Conservation (phyloP, 768 basidiomycete genomes). For the Auriscalpium microsporum region DNA sequence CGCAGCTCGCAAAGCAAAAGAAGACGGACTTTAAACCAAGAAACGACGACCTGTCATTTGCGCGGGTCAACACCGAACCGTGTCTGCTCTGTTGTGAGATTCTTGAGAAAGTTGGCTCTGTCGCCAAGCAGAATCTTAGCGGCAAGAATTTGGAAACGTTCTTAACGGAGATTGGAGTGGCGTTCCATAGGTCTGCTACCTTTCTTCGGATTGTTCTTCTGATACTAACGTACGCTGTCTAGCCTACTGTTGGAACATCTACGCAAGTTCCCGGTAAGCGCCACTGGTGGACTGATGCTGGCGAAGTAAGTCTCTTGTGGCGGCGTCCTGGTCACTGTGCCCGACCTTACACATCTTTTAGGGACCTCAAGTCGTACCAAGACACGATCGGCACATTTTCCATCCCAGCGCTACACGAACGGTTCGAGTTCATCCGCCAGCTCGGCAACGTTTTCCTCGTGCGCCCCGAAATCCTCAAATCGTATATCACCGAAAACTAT, state of each 20-base stretch:
- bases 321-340: not conserved
- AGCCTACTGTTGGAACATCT: conserved; percentile 91
- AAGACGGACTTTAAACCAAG: conserved; percentile 94
- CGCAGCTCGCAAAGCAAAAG: conserved; percentile 85
- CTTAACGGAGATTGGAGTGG: conserved; percentile 87
- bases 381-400: conserved; percentile 79
- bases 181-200: conserved; percentile 72
- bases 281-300: conserved; percentile 94
- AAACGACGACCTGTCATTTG: conserved; percentile 93
- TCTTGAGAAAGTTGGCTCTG: conserved; percentile 74
- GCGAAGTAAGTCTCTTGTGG: conserved; percentile 64
- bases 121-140: conserved; percentile 65
- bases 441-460: conserved; percentile 97
- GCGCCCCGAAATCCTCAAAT: conserved; percentile 87
- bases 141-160: conserved; percentile 93
- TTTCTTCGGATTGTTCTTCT: not conserved
- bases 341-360: conserved; percentile 23
- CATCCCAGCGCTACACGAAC: conserved; percentile 79
- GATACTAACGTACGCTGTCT: not conserved
- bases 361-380: conserved; percentile 95
- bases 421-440: conserved; percentile 96
- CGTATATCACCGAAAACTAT: conserved; percentile 91
- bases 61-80: conserved; percentile 90
- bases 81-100: conserved; percentile 80
- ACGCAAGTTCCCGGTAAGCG: conserved; percentile 93